A percentile compares a stretch with the other conserved stretches of the same genome.
phyloP scores from a whole-genome alignment of 345 rosid species.

The Excoecaria agallocha region DNA sequence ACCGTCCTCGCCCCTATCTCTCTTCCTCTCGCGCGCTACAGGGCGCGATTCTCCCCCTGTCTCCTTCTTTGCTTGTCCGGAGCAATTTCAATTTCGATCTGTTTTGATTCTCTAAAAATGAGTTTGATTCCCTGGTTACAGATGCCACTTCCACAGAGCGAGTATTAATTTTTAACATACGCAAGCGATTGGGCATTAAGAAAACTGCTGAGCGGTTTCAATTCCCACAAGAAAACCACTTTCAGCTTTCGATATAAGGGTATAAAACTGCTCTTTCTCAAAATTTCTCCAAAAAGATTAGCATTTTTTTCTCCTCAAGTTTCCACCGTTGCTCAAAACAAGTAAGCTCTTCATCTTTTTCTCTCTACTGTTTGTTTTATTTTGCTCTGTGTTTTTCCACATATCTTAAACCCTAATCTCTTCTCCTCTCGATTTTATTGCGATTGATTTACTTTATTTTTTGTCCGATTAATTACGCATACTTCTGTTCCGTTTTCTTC shows the following conservation, averaged over 20 bases:
- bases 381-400: background rate
- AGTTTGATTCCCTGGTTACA: slow-evolving; percentile 11
- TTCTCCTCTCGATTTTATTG: background rate
- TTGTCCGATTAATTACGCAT: background rate
- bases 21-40: too few species aligned
- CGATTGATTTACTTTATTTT: background rate
- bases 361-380: background rate
- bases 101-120: background rate
- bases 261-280: background rate
- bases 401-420: background rate
- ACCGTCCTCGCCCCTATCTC: too few species aligned
- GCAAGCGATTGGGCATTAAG: background rate
- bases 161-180: background rate
- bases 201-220: background rate
- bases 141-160: background rate
- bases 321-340: slow-evolving; percentile 5
- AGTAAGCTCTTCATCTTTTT: background rate
- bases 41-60: too few species aligned
- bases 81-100: background rate
- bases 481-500: too few species aligned
- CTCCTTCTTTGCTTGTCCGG: slow-evolving; percentile 17
- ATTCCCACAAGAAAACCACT: background rate
- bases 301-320: background rate
- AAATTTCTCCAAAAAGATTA: background rate
- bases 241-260: slow-evolving; percentile 13